A percentile compares a stretch with the other conserved stretches of the same genome.
Evolutionary conservation across 495 filamentous ascomycete genomes (phyloP).

Genomic region (Neurospora discreta): DNA sequence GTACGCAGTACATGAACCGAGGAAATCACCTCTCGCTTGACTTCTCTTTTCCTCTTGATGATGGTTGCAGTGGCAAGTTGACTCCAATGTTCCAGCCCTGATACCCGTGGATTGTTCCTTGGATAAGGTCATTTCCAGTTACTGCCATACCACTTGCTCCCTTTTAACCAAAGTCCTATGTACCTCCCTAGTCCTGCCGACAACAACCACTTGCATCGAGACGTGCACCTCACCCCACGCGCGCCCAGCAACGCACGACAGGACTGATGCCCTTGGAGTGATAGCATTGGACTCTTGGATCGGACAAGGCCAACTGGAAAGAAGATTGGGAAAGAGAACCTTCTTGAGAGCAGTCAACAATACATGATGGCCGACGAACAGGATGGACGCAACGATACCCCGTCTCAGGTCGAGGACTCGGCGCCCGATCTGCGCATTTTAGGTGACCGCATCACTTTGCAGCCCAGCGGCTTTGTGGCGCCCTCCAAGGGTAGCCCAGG

Average conservation of each 20-base stretch:
- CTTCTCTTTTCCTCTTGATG: neutral
- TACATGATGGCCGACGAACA: slow-evolving; percentile 21
- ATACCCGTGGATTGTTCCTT: neutral
- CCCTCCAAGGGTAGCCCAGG: slow-evolving; percentile 20
- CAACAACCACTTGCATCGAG: neutral
- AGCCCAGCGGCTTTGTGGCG: slow-evolving; percentile 63
- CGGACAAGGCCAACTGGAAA: neutral
- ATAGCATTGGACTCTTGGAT: neutral
- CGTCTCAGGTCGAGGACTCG: slow-evolving; percentile 28
- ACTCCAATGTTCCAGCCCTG: neutral
- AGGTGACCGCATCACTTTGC: slow-evolving; percentile 66
- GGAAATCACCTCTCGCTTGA: neutral
- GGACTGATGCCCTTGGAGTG: neutral
- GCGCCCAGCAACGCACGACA: neutral
- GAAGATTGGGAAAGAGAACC: neutral
- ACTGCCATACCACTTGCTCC: neutral
- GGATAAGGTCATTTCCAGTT: neutral
- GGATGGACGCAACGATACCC: slow-evolving; percentile 12
- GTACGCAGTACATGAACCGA: neutral
- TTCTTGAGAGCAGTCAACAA: neutral
- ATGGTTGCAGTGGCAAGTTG: neutral
- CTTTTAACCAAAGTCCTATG: neutral
- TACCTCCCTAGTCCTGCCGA: neutral
- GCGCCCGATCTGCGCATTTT: slow-evolving; percentile 79
- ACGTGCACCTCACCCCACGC: neutral